These are phyloP conservation scores for Talaromyces adpressus DNA, from an alignment of 495 filamentous ascomycete species.

Conservation along the genomic window DNA sequence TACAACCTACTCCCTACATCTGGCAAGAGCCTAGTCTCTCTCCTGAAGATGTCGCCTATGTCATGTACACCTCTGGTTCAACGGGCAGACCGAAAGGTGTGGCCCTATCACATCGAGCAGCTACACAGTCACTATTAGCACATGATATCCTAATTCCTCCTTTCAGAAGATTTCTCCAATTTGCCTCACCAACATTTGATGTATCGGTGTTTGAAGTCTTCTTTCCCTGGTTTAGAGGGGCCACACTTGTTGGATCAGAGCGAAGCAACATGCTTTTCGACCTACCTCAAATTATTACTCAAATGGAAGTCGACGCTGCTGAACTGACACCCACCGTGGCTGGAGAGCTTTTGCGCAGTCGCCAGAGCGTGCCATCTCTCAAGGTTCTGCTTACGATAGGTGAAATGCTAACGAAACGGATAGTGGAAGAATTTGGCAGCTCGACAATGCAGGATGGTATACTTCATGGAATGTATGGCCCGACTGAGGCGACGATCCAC, in stretches of 20 bases:
- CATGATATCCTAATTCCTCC: conserved; percentile 66
- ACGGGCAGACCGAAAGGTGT: conserved; percentile 90
- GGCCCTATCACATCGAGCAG: conserved; percentile 66
- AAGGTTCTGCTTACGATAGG: conserved; percentile 71
- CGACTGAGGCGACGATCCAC: conserved; percentile 79
- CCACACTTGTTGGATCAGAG: conserved; percentile 61
- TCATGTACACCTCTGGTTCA: conserved; percentile 88
- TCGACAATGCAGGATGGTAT: conserved; percentile 32
- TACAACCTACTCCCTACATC: conserved; percentile 1
- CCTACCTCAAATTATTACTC: conserved; percentile 54
- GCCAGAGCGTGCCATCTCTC: conserved; percentile 54
- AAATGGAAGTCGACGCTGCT: conserved; percentile 65
- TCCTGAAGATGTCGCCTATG: conserved; percentile 58
- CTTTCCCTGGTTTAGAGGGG: conserved; percentile 65
- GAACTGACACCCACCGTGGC: conserved; percentile 81
- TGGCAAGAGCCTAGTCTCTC: conserved; percentile 7
- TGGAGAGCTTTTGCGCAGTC: conserved; percentile 54
- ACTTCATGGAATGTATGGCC: conserved; percentile 82
- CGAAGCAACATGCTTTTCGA: conserved; percentile 61
- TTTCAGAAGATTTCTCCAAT: conserved; percentile 75
- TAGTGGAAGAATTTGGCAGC: conserved; percentile 66
- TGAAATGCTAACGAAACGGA: conserved; percentile 70
- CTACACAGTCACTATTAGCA: conserved; percentile 66
- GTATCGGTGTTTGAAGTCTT: conserved; percentile 88
- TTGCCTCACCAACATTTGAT: conserved; percentile 81